Conservation (phyloP, 1,139 yeast genomes). For the Oligophagozyma castellii region DNA sequence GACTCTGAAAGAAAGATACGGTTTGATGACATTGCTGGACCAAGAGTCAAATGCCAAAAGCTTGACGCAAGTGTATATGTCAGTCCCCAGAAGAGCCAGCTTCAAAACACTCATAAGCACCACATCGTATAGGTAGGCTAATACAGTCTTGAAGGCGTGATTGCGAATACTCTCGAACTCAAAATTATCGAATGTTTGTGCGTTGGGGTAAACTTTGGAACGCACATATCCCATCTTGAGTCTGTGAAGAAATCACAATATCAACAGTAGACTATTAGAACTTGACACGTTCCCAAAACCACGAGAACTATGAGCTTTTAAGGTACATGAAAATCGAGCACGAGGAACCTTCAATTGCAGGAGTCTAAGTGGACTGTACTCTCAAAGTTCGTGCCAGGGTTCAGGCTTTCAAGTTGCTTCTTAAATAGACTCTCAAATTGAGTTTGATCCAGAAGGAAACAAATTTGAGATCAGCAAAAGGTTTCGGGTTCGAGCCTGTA, state of each 20-base stretch:
- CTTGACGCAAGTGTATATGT: slow-evolving; percentile 65
- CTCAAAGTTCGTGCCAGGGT: background rate
- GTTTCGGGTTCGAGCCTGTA: too few species aligned
- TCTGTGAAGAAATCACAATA: background rate
- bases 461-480: too few species aligned
- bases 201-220: slow-evolving; percentile 11
- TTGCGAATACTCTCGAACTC: slow-evolving; percentile 41
- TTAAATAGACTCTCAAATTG: too few species aligned
- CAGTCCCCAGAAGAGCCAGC: slow-evolving; percentile 50
- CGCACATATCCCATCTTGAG: background rate
- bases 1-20: slow-evolving; percentile 44
- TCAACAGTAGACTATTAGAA: background rate
- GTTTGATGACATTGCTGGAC: slow-evolving; percentile 41
- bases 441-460: too few species aligned
- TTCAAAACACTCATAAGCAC: slow-evolving; percentile 37
- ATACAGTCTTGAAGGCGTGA: slow-evolving; percentile 36
- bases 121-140: slow-evolving; percentile 40
- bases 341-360: background rate
- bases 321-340: background rate
- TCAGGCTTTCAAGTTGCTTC: too few species aligned
- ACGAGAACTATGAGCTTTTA: background rate
- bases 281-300: background rate
- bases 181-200: slow-evolving; percentile 25
- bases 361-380: background rate
- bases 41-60: slow-evolving; percentile 64